Percentiles rank a stretch among this genome's conserved stretches.
Evolutionary conservation across 108 stramenopile genomes (phyloP).

Genomic region (Nannochloropsis salina): DNA sequence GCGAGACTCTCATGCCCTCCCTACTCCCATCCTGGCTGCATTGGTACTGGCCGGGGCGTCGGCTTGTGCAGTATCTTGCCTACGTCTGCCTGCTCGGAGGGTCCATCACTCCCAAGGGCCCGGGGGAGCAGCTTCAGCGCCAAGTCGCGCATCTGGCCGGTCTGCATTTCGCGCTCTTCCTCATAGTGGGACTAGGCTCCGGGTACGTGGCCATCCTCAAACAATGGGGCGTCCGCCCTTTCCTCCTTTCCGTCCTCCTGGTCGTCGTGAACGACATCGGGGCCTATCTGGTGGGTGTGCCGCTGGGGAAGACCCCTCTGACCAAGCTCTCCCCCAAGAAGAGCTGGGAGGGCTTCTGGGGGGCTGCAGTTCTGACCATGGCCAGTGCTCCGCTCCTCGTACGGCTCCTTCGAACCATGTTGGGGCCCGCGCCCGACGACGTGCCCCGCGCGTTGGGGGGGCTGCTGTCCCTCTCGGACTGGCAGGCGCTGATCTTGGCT

Average conservation of each 20-base stretch:
- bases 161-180: neutral
- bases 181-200: neutral
- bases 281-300: constrained; percentile 73
- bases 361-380: constrained; percentile 71
- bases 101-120: neutral
- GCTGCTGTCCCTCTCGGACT: too few relatives aligned
- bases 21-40: neutral
- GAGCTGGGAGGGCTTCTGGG: constrained; percentile 91
- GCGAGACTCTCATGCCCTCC: neutral
- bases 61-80: neutral
- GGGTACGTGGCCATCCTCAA: constrained; percentile 36
- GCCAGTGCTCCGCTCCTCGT: constrained; percentile 61
- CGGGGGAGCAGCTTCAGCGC: neutral
- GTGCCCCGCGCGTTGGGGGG: neutral
- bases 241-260: constrained; percentile 66
- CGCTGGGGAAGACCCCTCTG: constrained; percentile 80
- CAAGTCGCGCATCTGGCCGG: neutral
- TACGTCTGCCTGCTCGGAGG: constrained; percentile 4
- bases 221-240: constrained; percentile 57
- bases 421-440: neutral
- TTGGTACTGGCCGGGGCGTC: neutral
- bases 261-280: constrained; percentile 89
- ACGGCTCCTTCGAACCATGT: constrained; percentile 60
- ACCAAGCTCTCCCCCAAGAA: constrained; percentile 73
- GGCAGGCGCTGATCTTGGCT: neutral